A percentile compares a stretch with the other conserved stretches of the same genome.
phyloP scores from a whole-genome alignment of 176 grass and related monocot species.

The Eragrostis curvula region DNA sequence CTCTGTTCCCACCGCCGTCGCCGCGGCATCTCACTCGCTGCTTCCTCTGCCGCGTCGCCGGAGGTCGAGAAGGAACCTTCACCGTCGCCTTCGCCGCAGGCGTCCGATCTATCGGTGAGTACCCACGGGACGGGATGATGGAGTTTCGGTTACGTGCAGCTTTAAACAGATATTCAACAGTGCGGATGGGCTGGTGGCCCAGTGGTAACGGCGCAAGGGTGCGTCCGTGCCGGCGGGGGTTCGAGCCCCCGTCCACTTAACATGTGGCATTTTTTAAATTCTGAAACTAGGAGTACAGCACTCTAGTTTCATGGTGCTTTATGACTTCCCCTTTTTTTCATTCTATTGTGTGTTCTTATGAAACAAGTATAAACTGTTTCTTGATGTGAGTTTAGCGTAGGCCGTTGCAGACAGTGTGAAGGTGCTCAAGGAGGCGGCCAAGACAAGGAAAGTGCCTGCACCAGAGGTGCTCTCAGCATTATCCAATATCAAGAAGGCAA shows the following conservation, averaged over 20 bases:
- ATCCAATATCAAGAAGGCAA: constrained; percentile 76
- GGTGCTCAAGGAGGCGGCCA: constrained; percentile 86
- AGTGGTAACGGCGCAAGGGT: too few species aligned
- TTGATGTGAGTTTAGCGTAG: constrained; percentile 46
- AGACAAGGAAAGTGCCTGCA: constrained; percentile 71
- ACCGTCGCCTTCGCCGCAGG: neutral
- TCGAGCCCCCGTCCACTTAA: too few species aligned
- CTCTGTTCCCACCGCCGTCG: neutral
- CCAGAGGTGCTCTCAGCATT: constrained; percentile 66
- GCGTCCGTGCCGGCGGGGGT: too few species aligned
- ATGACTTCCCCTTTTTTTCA: neutral
- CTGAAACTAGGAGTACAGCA: neutral
- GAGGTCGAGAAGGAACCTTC: constrained; percentile 40
- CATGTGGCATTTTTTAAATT: too few species aligned
- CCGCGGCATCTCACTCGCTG: constrained; percentile 26
- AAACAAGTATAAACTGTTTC: neutral
- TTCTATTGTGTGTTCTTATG: neutral
- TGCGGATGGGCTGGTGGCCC: too few species aligned
- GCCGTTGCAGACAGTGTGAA: constrained; percentile 64
- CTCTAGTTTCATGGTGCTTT: neutral
- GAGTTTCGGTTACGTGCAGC: neutral
- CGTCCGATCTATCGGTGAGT: constrained; percentile 37
- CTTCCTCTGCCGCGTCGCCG: constrained; percentile 42
- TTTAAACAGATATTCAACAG: neutral
- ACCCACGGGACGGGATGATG: neutral